Evolutionary conservation across 2,329 filamentous ascomycete species (phyloP).

Genomic region (Alternaria hordeiaustralica): DNA sequence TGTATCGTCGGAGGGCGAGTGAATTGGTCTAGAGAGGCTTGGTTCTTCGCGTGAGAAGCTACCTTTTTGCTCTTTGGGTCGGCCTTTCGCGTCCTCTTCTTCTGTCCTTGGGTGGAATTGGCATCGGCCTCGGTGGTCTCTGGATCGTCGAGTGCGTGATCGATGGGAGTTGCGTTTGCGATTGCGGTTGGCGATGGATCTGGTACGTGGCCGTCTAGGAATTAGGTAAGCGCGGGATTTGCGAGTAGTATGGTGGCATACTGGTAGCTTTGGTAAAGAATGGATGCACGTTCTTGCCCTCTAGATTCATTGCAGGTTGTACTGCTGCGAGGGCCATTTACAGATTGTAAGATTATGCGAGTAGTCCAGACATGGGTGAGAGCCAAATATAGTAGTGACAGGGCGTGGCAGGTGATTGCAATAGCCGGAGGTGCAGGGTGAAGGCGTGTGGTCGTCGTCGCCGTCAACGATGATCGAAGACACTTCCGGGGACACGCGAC

Average conservation of each 20-base stretch:
- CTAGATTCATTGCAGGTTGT: constrained; percentile 47
- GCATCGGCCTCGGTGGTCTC: constrained; percentile 22
- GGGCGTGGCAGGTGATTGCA: neutral
- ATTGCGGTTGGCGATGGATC: constrained; percentile 3
- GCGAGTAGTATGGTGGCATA: constrained; percentile 10
- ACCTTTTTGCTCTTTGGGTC: constrained; percentile 22
- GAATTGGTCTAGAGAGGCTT: constrained; percentile 39
- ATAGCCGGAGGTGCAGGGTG: constrained; percentile 1
- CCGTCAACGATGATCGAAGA: constrained; percentile 5
- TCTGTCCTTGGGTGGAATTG: constrained; percentile 21
- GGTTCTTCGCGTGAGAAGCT: constrained; percentile 20
- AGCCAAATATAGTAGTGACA: neutral
- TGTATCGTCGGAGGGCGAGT: constrained; percentile 17
- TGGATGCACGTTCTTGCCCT: constrained; percentile 46
- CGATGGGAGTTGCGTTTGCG: constrained; percentile 9
- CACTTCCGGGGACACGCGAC: constrained; percentile 12
- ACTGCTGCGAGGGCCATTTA: constrained; percentile 49
- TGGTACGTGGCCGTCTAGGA: constrained; percentile 19
- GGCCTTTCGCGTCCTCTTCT: constrained; percentile 34
- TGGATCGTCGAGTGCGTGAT: constrained; percentile 26
- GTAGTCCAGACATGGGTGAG: constrained; percentile 16
- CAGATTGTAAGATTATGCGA: constrained; percentile 15
- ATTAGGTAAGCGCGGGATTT: constrained; percentile 3
- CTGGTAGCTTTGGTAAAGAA: constrained; percentile 46
- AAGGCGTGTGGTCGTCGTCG: constrained; percentile 1